phyloP scores from a whole-genome alignment of 2,329 filamentous ascomycete genomes.

The Colletotrichum brevisporum region DNA sequence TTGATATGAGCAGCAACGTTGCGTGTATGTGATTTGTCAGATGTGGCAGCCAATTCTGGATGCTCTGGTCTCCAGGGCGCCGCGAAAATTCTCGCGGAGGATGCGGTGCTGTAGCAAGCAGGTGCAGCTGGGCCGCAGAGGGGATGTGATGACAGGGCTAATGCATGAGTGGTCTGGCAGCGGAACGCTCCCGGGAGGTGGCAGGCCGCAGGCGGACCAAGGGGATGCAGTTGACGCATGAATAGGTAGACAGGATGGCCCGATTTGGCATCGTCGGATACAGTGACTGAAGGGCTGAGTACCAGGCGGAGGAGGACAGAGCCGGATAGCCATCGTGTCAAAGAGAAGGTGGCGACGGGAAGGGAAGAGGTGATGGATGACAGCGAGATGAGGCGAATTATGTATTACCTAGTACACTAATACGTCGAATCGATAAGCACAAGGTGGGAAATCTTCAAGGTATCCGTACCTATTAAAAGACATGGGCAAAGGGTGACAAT shows the following conservation, averaged over 20 bases:
- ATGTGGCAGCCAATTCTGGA: no score
- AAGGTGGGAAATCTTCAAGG: not conserved
- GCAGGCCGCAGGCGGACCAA: slow-evolving; percentile 6
- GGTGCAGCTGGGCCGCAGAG: slow-evolving; percentile 5
- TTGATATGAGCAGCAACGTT: no score
- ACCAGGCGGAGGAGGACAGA: not conserved
- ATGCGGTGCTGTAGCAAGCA: not conserved
- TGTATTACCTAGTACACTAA: not conserved
- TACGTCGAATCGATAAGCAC: not conserved
- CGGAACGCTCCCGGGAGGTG: slow-evolving; percentile 22
- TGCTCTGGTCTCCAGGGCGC: not conserved
- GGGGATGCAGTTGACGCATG: not conserved
- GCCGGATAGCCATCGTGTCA: not conserved
- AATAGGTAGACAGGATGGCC: not conserved
- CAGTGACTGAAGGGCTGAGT: not conserved
- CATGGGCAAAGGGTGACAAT: not conserved
- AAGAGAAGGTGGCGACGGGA: not conserved
- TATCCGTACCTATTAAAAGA: not conserved
- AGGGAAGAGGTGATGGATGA: not conserved
- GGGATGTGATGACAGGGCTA: slow-evolving; percentile 12
- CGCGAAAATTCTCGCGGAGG: not conserved
- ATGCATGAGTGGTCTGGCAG: slow-evolving; percentile 24
- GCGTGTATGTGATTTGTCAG: no score
- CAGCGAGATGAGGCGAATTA: not conserved
- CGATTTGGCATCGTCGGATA: not conserved